Evolutionary conservation across 176 grass and related monocot species (phyloP).

Genomic region (Carex cristatella): DNA sequence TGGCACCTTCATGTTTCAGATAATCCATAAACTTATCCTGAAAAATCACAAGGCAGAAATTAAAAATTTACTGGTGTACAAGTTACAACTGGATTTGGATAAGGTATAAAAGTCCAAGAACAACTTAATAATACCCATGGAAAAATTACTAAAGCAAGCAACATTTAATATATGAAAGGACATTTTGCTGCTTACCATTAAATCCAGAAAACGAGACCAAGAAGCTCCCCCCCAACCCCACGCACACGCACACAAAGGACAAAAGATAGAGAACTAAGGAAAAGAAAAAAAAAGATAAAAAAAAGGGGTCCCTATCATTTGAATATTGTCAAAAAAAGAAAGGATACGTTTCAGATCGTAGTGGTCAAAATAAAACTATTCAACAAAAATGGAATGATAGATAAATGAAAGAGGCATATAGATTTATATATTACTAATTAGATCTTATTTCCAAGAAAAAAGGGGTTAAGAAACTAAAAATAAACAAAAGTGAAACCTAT

Average conservation of each 20-base stretch:
- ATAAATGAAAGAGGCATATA: neutral
- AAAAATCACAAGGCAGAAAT: neutral
- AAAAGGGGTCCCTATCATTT: neutral
- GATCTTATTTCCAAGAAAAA: neutral
- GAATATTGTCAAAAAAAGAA: neutral
- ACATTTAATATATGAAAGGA: neutral
- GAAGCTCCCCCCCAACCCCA: no score
- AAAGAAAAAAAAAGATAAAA: neutral
- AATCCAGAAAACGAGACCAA: neutral
- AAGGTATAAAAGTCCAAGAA: neutral
- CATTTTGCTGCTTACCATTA: neutral
- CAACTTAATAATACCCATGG: neutral
- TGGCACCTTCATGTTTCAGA: conserved; percentile 31
- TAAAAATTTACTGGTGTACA: neutral
- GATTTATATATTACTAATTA: neutral
- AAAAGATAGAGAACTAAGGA: neutral
- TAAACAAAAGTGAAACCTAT: neutral
- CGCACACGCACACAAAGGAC: neutral
- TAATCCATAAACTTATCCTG: conserved; percentile 28
- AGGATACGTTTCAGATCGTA: neutral
- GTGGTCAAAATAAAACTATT: neutral
- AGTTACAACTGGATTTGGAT: neutral
- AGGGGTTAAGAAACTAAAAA: neutral
- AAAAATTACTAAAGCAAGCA: neutral
- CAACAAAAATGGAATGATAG: neutral